These are phyloP conservation scores for Fusarium tupiense DNA, from an alignment of 2,329 filamentous ascomycete species.

Conservation along the genomic window DNA sequence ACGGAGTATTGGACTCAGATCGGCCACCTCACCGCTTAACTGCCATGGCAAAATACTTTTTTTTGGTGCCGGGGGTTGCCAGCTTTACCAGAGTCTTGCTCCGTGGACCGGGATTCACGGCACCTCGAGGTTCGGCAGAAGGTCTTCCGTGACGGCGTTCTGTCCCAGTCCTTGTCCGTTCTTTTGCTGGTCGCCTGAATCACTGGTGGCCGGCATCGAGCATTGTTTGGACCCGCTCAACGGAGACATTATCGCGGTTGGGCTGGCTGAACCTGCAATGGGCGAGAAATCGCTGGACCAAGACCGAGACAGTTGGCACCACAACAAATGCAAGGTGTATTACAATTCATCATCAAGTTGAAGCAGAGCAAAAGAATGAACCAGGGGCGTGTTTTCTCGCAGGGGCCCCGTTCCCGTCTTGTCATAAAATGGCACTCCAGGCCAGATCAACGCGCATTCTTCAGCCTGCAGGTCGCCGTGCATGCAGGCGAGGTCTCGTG, in stretches of 20 bases:
- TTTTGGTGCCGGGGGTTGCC: background rate
- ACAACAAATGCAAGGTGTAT: background rate
- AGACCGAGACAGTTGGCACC: constrained; percentile 13
- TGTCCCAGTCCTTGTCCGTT: constrained; percentile 15
- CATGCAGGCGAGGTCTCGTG: constrained; percentile 48
- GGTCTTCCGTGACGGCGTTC: constrained; percentile 8
- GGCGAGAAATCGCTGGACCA: constrained; percentile 29
- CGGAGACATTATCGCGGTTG: constrained; percentile 10
- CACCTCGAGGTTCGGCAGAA: constrained; percentile 1
- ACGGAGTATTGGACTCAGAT: background rate
- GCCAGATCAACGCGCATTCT: constrained; percentile 37
- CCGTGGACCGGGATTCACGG: constrained; percentile 12
- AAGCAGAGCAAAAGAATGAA: constrained; percentile 5
- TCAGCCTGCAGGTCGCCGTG: constrained; percentile 44
- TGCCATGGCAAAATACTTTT: background rate
- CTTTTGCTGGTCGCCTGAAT: constrained; percentile 9
- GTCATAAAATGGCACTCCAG: constrained; percentile 34
- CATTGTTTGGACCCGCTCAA: constrained; percentile 15
- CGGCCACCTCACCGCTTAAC: constrained; percentile 7
- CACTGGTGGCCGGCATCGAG: constrained; percentile 15
- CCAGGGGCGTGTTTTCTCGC: constrained; percentile 35
- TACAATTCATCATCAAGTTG: background rate
- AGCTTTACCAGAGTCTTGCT: constrained; percentile 10
- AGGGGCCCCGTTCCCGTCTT: constrained; percentile 29
- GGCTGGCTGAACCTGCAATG: constrained; percentile 6